These are phyloP conservation scores for Albugo laibachii DNA, from an alignment of 352 stramenopile genomes.

Conservation along the genomic window DNA sequence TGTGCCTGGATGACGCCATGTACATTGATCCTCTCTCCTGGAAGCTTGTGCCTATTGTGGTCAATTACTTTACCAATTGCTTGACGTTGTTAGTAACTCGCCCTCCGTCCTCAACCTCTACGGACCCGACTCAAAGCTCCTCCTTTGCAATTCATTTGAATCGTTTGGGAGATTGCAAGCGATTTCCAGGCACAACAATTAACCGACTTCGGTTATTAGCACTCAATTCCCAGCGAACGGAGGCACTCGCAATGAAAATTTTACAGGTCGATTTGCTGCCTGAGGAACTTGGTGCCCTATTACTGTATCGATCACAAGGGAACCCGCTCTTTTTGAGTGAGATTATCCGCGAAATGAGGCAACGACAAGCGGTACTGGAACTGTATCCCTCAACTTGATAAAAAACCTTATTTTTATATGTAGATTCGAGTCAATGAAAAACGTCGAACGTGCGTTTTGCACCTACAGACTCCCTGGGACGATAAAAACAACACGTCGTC, in stretches of 20 bases:
- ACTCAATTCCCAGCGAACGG: conserved; percentile 28
- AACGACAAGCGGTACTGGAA: conserved; percentile 54
- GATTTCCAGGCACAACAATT: conserved; percentile 14
- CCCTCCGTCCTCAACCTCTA: conserved; percentile 36
- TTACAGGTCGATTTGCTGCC: conserved; percentile 39
- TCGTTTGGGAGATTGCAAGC: conserved; percentile 24
- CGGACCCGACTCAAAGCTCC: conserved; percentile 50
- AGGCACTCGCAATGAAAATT: conserved; percentile 38
- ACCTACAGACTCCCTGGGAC: conserved; percentile 59
- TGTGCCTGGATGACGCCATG: conserved; percentile 74
- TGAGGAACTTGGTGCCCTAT: conserved; percentile 30
- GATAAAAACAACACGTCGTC: conserved; percentile 48
- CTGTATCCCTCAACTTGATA: no score
- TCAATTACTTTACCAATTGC: conserved; percentile 78
- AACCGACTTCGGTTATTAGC: conserved; percentile 2
- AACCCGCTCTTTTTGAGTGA: conserved; percentile 71
- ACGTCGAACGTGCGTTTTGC: conserved; percentile 33
- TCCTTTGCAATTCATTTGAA: conserved; percentile 56
- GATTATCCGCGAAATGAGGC: conserved; percentile 65
- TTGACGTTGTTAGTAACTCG: conserved; percentile 48
- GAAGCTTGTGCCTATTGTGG: conserved; percentile 56
- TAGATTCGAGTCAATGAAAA: conserved; percentile 42
- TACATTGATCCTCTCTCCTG: conserved; percentile 78
- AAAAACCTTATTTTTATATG: no score
- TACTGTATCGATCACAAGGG: conserved; percentile 54